Evolutionary conservation across 306 rosid genomes (phyloP), one percentile per base, ranked within the genome.

Genomic region (Oemleria cerasiformis): DNA sequence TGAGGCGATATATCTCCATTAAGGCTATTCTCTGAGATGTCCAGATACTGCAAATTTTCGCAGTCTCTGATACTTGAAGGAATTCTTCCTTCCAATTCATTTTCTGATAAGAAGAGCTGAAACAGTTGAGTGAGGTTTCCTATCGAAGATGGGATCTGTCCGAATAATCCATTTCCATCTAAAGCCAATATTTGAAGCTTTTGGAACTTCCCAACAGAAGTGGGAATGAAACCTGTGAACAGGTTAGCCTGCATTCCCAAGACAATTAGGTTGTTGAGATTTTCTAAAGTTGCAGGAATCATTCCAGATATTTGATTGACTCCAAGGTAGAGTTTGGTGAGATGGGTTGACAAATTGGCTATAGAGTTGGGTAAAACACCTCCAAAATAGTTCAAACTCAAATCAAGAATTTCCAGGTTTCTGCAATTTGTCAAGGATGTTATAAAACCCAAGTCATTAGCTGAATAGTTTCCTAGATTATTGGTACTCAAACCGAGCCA

Each of bases 51-150:
- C 66, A 86, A 56, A 9, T 13, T 42, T 54, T 71, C 11, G 36
- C 73, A 78, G 2, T 74, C 58, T 17, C 43, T 67, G 17, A 86
- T 47, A 39, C 66, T 65, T 17, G 38, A 56, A 36, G 88, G 81
- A 71, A 83, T 72, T 47, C 3, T 74, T 68, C 88, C 88, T 60
- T 76, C 44, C 2, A 83, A 65, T 59, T 51, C 68, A 71, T 83
- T 81, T 0, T 2, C 19, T 1, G 61, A 55, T 0, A 83, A 5
- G 12, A 0, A 0, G 30, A 81, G 75, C 13, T 0, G 0, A 55
- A 11, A 50, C 36, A 86, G 39, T 11, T 71, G 68, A 8, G 66
- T 76, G 19, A 83, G 78, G 44, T 81, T 83, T 2, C 86, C 78
- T 51, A 81, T 36, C 11, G 73, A 78, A 11, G 61, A 0, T 3